Evolutionary conservation across 2,329 filamentous ascomycete species (phyloP).

Genomic region (Tolypocladium capitatum): DNA sequence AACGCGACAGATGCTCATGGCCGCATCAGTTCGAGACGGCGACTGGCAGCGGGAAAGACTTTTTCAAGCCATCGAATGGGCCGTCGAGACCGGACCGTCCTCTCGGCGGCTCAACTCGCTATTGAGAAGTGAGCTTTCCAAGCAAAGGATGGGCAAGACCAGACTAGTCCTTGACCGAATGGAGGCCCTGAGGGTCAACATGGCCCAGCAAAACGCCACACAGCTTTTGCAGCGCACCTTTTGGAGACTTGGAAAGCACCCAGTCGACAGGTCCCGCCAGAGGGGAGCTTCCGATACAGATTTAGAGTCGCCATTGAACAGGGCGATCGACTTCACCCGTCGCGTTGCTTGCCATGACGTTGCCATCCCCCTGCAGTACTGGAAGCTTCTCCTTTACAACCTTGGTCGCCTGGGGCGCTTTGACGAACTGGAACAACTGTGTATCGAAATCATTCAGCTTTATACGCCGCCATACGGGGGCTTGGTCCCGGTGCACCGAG

Average conservation of each 20-base stretch:
- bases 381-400: slow-evolving; percentile 29
- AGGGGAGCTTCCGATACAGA: background rate
- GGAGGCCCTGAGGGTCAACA: slow-evolving; percentile 14
- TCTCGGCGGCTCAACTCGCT: slow-evolving; percentile 12
- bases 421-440: slow-evolving; percentile 30
- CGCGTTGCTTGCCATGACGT: slow-evolving; percentile 17
- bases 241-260: slow-evolving; percentile 14
- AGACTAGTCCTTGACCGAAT: slow-evolving; percentile 18
- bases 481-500: slow-evolving; percentile 28
- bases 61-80: slow-evolving; percentile 27
- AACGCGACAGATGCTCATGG: slow-evolving; percentile 25
- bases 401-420: slow-evolving; percentile 30
- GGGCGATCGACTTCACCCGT: slow-evolving; percentile 16
- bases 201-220: slow-evolving; percentile 15
- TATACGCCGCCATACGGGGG: slow-evolving; percentile 17
- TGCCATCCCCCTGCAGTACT: slow-evolving; percentile 22
- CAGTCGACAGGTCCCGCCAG: slow-evolving; percentile 1
- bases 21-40: slow-evolving; percentile 13
- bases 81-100: slow-evolving; percentile 7
- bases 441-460: slow-evolving; percentile 27
- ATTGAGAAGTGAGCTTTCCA: slow-evolving; percentile 6
- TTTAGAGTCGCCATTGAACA: slow-evolving; percentile 12
- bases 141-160: slow-evolving; percentile 9
- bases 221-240: slow-evolving; percentile 14
- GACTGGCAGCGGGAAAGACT: slow-evolving; percentile 29